Evolutionary conservation across 192 early-diverging fungal genomes (phyloP).

Genomic region (Coemansia sp.): DNA sequence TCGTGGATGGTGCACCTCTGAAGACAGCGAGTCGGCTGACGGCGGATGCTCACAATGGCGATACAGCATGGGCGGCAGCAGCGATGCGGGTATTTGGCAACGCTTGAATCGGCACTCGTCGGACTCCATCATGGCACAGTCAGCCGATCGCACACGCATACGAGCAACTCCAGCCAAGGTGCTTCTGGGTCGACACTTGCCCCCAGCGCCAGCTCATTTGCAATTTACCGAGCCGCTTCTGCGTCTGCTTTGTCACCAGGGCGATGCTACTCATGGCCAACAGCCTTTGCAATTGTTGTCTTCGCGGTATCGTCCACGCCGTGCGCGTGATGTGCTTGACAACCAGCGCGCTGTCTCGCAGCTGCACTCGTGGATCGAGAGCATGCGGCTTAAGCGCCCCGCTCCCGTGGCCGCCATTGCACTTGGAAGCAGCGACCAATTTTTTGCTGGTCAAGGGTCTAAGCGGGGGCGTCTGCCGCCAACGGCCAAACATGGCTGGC

Average conservation of each 20-base stretch:
- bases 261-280: not conserved
- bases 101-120: not conserved
- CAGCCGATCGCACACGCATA: conserved; percentile 10
- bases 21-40: conserved; percentile 2
- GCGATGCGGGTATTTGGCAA: conserved; percentile 1
- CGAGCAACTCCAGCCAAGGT: not conserved
- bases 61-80: not conserved
- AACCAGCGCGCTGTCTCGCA: conserved; percentile 30
- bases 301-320: conserved; percentile 38
- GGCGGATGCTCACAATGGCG: conserved; percentile 25
- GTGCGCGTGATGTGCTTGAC: conserved; percentile 34
- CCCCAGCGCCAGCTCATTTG: conserved; percentile 24
- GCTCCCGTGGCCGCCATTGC: conserved; percentile 1
- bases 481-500: not conserved
- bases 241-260: conserved; percentile 9
- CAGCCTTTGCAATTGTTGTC: conserved; percentile 27
- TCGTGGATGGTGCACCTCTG: not conserved
- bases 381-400: conserved; percentile 43
- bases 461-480: not conserved
- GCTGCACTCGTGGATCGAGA: conserved; percentile 51
- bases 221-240: conserved; percentile 34
- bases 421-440: conserved; percentile 5
- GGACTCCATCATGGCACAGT: not conserved
- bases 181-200: conserved; percentile 1
- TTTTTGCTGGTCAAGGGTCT: not conserved